Base-by-base conservation (phyloP, 352 stramenopile species). In the Plasmopara muralis region DNA sequence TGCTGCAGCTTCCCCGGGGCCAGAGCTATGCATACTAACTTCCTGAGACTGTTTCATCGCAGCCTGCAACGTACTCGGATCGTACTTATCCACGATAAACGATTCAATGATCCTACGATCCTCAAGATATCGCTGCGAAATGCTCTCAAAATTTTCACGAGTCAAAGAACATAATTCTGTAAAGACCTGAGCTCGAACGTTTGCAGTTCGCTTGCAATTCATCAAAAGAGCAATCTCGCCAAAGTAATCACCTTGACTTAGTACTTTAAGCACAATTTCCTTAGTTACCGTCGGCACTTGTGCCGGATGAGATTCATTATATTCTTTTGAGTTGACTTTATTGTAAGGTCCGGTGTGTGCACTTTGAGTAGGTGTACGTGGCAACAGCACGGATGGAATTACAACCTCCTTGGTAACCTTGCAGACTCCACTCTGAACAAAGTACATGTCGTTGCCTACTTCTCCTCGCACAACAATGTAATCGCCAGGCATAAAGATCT, bases 371-470 rank as follows among this genome's bases (percentile, higher is more conserved):
- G 47, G 42, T 41, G 18, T 50, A 45, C 47, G 40, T 7, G 47
- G 2, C 12, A 48, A 14, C 6, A 48, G 2, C 8, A 46, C 39
- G 13, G 56, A 43, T 0, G 51, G 10, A 15, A 55, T 29, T 3
- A 66, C 61, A n/a, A 73, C 50, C n/a, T 89, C 77, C 48, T 90
- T 89, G 0, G 81, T 92, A 16, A 94, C 81, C 43, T 94, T 77
- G 34, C 81, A 91, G 5, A 82, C 43, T 0, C 81, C 81, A 25
- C 65, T 84, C 43, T 94, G 79, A 6, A 94, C 77, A 62, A 94
- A 94, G 54, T 92, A 94, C 83, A 94, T 94, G 52, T 94, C 83
- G 41, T 89, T 87, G 0, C 81, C 83, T 6, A 92, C 74, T 53
- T 92, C 81, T 0, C 83, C 83, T 7, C 80, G 20, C 20, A 25